Conservation (phyloP, 2,329 filamentous ascomycete genomes). For the Cordyceps farinosa region DNA sequence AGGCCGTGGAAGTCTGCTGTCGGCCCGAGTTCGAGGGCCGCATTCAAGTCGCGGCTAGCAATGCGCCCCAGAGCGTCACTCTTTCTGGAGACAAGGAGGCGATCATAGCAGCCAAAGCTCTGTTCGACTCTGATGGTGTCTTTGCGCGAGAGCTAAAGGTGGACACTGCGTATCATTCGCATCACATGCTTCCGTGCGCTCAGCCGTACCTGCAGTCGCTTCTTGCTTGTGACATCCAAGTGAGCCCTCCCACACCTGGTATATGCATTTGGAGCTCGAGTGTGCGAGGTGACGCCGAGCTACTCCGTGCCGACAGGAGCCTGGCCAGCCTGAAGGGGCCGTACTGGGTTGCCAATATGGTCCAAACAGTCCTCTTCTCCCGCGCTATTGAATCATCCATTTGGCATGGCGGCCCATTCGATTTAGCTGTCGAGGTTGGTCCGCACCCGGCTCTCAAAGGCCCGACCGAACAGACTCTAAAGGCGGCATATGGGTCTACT, state of each 20-base stretch:
- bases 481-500: conserved; percentile 23
- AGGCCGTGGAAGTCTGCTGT: conserved; percentile 15
- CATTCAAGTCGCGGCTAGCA: conserved; percentile 24
- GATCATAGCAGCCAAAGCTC: neutral
- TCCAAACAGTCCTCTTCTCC: conserved; percentile 33
- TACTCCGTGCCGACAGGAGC: neutral
- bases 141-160: conserved; percentile 20
- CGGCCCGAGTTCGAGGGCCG: conserved; percentile 20
- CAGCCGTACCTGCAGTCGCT: neutral
- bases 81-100: conserved; percentile 21
- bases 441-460: conserved; percentile 44
- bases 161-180: conserved; percentile 21
- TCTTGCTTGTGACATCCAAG: neutral
- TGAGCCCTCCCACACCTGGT: neutral
- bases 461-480: neutral
- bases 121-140: conserved; percentile 17
- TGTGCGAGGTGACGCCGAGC: conserved; percentile 16
- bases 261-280: conserved; percentile 19
- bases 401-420: conserved; percentile 10
- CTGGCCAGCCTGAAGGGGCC: neutral
- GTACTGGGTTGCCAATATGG: conserved; percentile 39
- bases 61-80: conserved; percentile 22
- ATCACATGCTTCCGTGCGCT: conserved; percentile 1
- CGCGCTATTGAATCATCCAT: conserved; percentile 23
- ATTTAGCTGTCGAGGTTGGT: conserved; percentile 42